These are phyloP conservation scores for Nannochloropsis salina DNA, from an alignment of 108 stramenopile genomes.

Conservation along the genomic window DNA sequence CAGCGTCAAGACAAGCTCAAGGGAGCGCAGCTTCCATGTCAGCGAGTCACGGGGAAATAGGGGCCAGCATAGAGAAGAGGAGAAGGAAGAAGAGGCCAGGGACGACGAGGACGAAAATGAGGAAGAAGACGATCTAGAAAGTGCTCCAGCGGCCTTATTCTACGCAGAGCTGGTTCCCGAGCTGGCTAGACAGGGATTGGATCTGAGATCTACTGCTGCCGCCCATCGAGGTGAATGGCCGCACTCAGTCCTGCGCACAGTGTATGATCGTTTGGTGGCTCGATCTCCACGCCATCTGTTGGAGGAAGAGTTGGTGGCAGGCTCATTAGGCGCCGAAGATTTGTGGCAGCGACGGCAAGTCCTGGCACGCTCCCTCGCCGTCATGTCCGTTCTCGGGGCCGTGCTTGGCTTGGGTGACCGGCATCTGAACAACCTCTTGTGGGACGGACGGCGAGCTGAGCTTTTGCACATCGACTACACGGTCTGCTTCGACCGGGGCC, in stretches of 20 bases:
- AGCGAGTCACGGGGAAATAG: not conserved
- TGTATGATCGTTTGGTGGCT: not conserved
- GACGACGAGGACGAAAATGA: not conserved
- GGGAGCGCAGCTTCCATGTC: not conserved
- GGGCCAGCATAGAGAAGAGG: not conserved
- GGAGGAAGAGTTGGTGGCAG: not conserved
- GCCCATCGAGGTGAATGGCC: not conserved
- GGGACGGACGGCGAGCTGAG: not conserved
- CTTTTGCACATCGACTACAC: slow-evolving; percentile 13
- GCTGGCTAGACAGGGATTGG: not conserved
- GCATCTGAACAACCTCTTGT: slow-evolving; percentile 12
- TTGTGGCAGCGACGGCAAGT: not conserved
- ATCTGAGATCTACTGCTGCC: slow-evolving; percentile 1
- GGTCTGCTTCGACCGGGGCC: slow-evolving; percentile 1
- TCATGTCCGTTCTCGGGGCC: not conserved
- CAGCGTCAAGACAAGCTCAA: not conserved
- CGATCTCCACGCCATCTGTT: not conserved
- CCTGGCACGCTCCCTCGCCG: not conserved
- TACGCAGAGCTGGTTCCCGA: not conserved
- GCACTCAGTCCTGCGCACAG: not conserved
- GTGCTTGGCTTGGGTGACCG: slow-evolving; percentile 17
- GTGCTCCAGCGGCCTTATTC: not conserved
- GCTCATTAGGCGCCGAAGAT: not conserved
- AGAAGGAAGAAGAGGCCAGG: not conserved
- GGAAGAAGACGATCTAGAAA: not conserved